A percentile compares a stretch with the other conserved stretches of the same genome.
Conservation (phyloP, 306 rosid species). For the Cajanus cajan region DNA sequence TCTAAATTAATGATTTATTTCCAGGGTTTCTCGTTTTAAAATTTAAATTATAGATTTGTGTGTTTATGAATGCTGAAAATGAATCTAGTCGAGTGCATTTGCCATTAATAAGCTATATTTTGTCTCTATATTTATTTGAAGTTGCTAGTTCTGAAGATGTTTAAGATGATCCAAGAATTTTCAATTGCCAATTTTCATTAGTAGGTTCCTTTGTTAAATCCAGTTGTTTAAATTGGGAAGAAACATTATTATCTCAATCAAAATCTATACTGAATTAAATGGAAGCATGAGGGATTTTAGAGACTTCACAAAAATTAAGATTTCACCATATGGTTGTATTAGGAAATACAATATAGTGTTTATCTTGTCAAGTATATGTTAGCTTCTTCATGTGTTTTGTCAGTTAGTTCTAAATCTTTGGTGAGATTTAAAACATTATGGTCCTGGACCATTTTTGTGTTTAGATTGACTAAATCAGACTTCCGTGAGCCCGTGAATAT, state of each 20-base stretch:
- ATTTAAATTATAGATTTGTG: constrained; percentile 1
- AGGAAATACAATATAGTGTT: neutral
- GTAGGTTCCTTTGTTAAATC: neutral
- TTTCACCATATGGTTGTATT: neutral
- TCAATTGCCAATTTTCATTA: neutral
- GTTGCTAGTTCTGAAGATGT: neutral
- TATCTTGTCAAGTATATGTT: neutral
- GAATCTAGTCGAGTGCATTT: neutral
- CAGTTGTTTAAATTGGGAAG: neutral
- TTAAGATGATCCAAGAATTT: neutral
- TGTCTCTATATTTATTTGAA: neutral
- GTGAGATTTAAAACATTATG: neutral
- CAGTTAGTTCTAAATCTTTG: neutral
- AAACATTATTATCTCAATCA: constrained; percentile 15
- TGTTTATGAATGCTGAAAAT: constrained; percentile 1
- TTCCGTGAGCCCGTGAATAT: constrained; percentile 95
- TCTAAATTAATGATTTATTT: neutral
- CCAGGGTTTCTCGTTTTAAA: neutral
- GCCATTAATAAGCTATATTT: neutral
- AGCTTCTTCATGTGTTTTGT: neutral
- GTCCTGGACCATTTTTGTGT: neutral
- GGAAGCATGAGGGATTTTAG: neutral
- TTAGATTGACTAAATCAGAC: constrained; percentile 94
- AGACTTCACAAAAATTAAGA: neutral
- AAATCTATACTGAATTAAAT: neutral